A percentile compares a stretch with the other conserved stretches of the same genome.
phyloP scores from a whole-genome alignment of 192 early-diverging fungal genomes.

The Allomyces macrogynus region DNA sequence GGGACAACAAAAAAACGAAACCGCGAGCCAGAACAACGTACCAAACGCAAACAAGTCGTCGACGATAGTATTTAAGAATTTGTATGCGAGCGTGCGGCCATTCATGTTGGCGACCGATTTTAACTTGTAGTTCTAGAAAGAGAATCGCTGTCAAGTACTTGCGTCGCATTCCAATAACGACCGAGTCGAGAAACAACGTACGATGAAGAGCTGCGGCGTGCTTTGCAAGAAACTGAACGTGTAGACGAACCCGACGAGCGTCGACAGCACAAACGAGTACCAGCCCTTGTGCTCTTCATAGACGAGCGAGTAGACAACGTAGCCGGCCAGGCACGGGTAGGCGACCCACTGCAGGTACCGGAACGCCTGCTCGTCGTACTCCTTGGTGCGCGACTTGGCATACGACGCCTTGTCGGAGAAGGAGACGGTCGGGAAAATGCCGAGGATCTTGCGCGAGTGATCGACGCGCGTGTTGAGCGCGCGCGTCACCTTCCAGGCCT shows the following conservation, averaged over 20 bases:
- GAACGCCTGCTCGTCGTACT: slow-evolving; percentile 60
- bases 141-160: neutral
- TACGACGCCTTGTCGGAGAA: neutral
- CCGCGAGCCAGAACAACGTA: no score
- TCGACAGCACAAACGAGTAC: slow-evolving; percentile 71
- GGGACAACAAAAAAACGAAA: neutral
- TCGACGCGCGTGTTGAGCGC: slow-evolving; percentile 49
- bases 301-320: slow-evolving; percentile 58
- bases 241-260: slow-evolving; percentile 79
- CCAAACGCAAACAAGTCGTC: slow-evolving; percentile 82
- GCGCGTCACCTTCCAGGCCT: slow-evolving; percentile 79
- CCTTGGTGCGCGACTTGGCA: slow-evolving; percentile 19
- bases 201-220: slow-evolving; percentile 76
- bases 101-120: slow-evolving; percentile 80
- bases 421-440: neutral
- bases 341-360: slow-evolving; percentile 57
- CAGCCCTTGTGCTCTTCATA: slow-evolving; percentile 80
- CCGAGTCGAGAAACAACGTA: slow-evolving; percentile 6
- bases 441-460: neutral
- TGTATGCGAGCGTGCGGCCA: slow-evolving; percentile 85
- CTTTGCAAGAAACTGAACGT: slow-evolving; percentile 37
- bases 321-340: slow-evolving; percentile 54
- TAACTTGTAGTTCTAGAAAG: slow-evolving; percentile 4
- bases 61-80: slow-evolving; percentile 43
- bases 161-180: slow-evolving; percentile 1